Conservation (phyloP, 2,329 filamentous ascomycete species). For the Fusarium sp. region DNA sequence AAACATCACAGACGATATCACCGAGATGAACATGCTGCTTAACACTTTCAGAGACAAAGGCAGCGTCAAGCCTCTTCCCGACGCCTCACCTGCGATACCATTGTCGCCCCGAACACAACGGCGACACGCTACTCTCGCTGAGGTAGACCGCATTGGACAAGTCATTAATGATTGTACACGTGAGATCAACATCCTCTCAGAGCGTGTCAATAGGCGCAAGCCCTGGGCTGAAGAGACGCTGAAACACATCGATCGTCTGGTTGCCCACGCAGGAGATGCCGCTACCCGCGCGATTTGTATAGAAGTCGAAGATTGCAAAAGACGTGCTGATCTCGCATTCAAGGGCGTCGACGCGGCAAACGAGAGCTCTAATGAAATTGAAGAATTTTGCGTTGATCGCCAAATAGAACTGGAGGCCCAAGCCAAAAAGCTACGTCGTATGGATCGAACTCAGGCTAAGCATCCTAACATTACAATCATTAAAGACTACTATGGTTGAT, state of each 20-base stretch:
- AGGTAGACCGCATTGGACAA: slow-evolving; percentile 10
- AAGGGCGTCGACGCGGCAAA: not conserved
- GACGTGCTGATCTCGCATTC: not conserved
- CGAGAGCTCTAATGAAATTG: not conserved
- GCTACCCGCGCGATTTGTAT: not conserved
- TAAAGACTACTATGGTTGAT: not conserved
- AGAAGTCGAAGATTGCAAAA: slow-evolving; percentile 8
- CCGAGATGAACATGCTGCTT: not conserved
- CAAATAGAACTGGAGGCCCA: slow-evolving; percentile 7
- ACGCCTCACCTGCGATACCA: not conserved
- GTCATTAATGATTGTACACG: not conserved
- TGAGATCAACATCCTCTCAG: not conserved
- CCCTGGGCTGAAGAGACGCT: not conserved
- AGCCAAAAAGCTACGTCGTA: slow-evolving; percentile 3
- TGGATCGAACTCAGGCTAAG: slow-evolving; percentile 5
- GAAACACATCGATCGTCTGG: not conserved
- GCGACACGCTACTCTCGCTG: not conserved
- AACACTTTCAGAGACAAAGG: not conserved
- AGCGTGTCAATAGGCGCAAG: not conserved
- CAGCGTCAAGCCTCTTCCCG: not conserved
- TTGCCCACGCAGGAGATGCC: not conserved
- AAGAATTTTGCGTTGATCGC: not conserved
- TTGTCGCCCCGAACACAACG: slow-evolving; percentile 6
- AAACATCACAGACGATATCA: not conserved
- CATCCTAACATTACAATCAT: not conserved